A percentile compares a stretch with the other conserved stretches of the same genome.
These are phyloP conservation scores for Leucoagaricus sp. DNA, from an alignment of 1,284 basidiomycete genomes.

Conservation along the genomic window DNA sequence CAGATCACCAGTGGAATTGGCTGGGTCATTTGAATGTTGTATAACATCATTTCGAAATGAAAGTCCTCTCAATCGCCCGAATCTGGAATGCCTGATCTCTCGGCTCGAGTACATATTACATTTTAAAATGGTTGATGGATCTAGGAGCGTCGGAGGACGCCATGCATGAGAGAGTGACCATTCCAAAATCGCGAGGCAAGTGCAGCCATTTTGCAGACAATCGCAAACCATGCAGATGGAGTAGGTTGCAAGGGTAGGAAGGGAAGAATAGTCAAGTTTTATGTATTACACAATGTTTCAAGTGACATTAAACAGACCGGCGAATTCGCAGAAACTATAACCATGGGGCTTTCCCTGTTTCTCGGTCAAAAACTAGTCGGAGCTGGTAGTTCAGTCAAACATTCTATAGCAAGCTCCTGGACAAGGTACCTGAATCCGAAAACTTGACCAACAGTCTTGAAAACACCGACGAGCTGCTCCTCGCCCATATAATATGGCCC, in stretches of 20 bases:
- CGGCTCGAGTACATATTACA: too few species aligned
- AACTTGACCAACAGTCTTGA: slow-evolving; percentile 85
- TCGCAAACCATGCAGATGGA: background rate
- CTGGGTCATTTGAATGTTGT: slow-evolving; percentile 11
- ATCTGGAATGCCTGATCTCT: background rate
- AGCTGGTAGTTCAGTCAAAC: slow-evolving; percentile 16
- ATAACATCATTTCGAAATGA: slow-evolving; percentile 4
- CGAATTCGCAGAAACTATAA: slow-evolving; percentile 97
- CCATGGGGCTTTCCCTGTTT: slow-evolving; percentile 96
- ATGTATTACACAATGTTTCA: too few species aligned
- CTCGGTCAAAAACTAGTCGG: slow-evolving; percentile 94
- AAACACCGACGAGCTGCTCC: slow-evolving; percentile 82
- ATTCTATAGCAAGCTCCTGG: background rate
- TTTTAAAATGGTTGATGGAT: too few species aligned
- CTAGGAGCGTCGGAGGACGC: too few species aligned
- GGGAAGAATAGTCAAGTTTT: too few species aligned
- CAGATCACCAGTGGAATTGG: background rate
- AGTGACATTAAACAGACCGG: slow-evolving; percentile 63
- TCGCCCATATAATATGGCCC: slow-evolving; percentile 87
- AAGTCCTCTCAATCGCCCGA: slow-evolving; percentile 1
- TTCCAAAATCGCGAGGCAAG: too few species aligned
- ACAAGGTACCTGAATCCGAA: slow-evolving; percentile 75
- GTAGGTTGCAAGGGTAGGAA: background rate
- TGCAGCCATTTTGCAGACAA: too few species aligned
- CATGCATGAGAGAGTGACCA: too few species aligned